A percentile compares a stretch with the other conserved stretches of the same genome.
These are phyloP conservation scores for Cryphonectria japonica DNA, from an alignment of 2,329 filamentous ascomycete genomes.

Conservation along the genomic window DNA sequence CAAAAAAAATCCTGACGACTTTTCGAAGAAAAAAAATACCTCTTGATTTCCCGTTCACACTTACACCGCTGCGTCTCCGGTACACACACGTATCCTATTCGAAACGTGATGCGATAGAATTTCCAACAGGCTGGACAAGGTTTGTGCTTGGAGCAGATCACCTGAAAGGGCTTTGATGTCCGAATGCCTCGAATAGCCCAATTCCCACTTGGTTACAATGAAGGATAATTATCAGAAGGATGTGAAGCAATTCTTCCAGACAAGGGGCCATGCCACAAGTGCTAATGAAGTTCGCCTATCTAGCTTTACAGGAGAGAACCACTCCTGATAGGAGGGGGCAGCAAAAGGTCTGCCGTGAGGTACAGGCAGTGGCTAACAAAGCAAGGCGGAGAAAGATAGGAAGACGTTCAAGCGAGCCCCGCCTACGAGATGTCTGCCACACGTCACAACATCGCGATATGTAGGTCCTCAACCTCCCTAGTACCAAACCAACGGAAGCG, in stretches of 20 bases:
- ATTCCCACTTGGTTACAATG: not conserved
- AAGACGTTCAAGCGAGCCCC: too few species aligned
- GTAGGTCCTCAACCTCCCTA: too few species aligned
- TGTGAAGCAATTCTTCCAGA: not conserved
- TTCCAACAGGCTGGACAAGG: not conserved
- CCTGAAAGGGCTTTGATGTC: not conserved
- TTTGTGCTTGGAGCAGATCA: not conserved
- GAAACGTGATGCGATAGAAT: not conserved
- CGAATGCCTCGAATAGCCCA: not conserved
- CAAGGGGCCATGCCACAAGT: not conserved
- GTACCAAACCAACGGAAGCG: too few species aligned
- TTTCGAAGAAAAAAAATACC: slow-evolving; percentile 15
- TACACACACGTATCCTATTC: not conserved
- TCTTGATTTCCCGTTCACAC: not conserved
- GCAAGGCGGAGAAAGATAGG: too few species aligned
- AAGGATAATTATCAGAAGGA: not conserved
- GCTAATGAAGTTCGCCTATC: not conserved
- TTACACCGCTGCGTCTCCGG: not conserved
- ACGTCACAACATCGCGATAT: too few species aligned
- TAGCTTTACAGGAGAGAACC: not conserved
- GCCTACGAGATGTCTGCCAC: too few species aligned
- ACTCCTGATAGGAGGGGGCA: not conserved
- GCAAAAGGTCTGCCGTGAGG: too few species aligned
- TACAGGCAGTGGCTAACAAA: too few species aligned
- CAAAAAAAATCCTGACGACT: slow-evolving; percentile 28